phyloP scores from a whole-genome alignment of 805 yeast species.

The Candida ficus region DNA sequence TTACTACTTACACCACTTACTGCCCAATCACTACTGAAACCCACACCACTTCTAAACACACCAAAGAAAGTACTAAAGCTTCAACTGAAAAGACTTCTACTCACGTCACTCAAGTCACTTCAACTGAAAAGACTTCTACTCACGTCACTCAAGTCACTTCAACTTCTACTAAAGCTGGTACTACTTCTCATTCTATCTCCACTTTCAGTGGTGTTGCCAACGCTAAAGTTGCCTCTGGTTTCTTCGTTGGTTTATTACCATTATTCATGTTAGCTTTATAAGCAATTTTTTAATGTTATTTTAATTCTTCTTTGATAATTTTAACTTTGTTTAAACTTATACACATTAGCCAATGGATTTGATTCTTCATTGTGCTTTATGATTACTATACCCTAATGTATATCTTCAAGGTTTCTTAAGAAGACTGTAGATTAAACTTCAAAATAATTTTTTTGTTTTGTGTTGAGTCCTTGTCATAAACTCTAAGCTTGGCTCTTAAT shows the following conservation, averaged over 20 bases:
- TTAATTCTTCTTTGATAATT: too few relatives aligned
- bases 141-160: constrained; percentile 1
- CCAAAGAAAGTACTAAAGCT: background rate
- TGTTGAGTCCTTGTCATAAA: too few relatives aligned
- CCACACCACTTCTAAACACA: background rate
- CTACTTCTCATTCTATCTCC: background rate
- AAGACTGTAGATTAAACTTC: too few relatives aligned
- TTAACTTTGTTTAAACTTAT: too few relatives aligned
- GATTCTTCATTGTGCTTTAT: too few relatives aligned
- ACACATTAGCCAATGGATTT: too few relatives aligned
- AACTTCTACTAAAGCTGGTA: background rate
- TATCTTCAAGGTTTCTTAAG: too few relatives aligned
- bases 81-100: background rate
- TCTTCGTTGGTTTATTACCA: background rate
- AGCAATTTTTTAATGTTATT: too few relatives aligned
- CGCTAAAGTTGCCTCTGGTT: background rate
- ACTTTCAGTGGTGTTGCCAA: constrained; percentile 4
- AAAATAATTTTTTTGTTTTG: too few relatives aligned
- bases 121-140: background rate
- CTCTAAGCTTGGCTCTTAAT: too few relatives aligned
- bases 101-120: background rate
- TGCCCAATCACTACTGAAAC: constrained; percentile 3
- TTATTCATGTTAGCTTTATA: constrained; percentile 1
- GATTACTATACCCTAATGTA: too few relatives aligned
- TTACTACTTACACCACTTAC: constrained; percentile 3